A percentile compares a stretch with the other conserved stretches of the same genome.
Conservation (phyloP, 1,284 basidiomycete species). For the Meripilus lineatus region DNA sequence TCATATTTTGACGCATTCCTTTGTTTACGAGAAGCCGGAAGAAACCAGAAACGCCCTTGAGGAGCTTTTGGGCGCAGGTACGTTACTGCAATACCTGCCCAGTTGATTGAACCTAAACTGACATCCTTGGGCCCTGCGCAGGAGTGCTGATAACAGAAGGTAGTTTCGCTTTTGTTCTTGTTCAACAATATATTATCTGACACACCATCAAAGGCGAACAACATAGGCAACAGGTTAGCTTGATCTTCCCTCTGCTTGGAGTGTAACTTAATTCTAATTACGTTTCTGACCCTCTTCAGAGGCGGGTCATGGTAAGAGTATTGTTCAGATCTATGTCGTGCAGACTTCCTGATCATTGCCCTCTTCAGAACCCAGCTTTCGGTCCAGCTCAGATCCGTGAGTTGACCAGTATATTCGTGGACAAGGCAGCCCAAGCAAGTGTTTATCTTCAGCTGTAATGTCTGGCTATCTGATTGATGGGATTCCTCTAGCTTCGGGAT, state of each 20-base stretch:
- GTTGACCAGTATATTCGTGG: conserved; percentile 48
- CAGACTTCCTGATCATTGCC: neutral
- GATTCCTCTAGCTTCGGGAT: conserved; percentile 24
- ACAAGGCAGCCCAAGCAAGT: conserved; percentile 44
- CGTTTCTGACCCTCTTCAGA: conserved; percentile 1
- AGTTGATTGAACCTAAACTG: too few species aligned
- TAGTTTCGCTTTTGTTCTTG: neutral
- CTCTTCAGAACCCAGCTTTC: conserved; percentile 50
- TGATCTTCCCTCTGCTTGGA: neutral
- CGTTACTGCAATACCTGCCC: conserved; percentile 1
- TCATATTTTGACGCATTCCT: conserved; percentile 32
- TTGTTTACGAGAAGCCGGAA: conserved; percentile 29
- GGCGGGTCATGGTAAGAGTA: conserved; percentile 6
- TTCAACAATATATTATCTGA: neutral
- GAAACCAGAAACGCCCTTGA: conserved; percentile 17
- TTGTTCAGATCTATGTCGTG: neutral
- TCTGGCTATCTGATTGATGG: conserved; percentile 20
- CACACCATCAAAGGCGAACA: conserved; percentile 6
- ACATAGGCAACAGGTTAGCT: conserved; percentile 7
- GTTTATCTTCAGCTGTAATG: conserved; percentile 22
- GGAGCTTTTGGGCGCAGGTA: conserved; percentile 27
- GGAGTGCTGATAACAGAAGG: conserved; percentile 6
- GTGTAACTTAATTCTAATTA: too few species aligned
- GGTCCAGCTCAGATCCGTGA: conserved; percentile 49
- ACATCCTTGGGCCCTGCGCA: too few species aligned